Evolutionary conservation across 345 rosid genomes (phyloP).

Genomic region (Crucihimalaya himalaica): DNA sequence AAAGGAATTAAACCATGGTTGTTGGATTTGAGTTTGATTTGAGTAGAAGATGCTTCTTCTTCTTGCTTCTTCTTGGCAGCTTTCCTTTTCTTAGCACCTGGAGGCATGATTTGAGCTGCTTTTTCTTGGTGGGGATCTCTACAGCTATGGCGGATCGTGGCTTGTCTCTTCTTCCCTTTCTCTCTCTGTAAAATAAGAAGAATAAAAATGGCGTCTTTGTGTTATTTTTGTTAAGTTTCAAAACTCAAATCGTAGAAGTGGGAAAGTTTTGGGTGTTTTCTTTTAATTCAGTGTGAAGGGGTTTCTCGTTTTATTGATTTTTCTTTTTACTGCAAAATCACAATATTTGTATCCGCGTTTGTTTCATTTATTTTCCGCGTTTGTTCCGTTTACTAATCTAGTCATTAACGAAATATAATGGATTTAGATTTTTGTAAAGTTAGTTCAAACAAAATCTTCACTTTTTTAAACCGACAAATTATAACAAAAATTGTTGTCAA

Average conservation of each 20-base stretch:
- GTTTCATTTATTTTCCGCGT: constrained; percentile 28
- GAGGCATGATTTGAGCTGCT: constrained; percentile 61
- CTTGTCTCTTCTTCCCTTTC: constrained; percentile 26
- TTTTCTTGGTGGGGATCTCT: constrained; percentile 33
- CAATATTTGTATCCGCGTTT: constrained; percentile 21
- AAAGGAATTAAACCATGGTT: constrained; percentile 31
- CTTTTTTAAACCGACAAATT: too few relatives aligned
- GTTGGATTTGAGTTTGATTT: constrained; percentile 40
- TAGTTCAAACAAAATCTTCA: too few relatives aligned
- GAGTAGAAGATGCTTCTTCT: constrained; percentile 46
- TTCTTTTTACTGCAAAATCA: neutral
- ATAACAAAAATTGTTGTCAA: too few relatives aligned
- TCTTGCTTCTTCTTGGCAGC: constrained; percentile 90
- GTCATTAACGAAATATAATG: neutral
- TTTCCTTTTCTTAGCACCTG: constrained; percentile 86
- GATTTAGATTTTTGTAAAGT: too few relatives aligned
- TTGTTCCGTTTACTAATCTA: constrained; percentile 20
- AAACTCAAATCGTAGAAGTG: constrained; percentile 36
- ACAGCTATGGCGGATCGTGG: constrained; percentile 41
- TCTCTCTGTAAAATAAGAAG: constrained; percentile 24
- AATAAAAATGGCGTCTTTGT: neutral
- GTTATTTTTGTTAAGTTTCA: constrained; percentile 12
- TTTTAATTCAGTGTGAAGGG: constrained; percentile 9
- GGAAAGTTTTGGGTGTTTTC: constrained; percentile 27
- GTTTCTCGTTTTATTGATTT: neutral